Conservation (phyloP, 176 grass and related monocot species). For the Bothriochloa decipiens region DNA sequence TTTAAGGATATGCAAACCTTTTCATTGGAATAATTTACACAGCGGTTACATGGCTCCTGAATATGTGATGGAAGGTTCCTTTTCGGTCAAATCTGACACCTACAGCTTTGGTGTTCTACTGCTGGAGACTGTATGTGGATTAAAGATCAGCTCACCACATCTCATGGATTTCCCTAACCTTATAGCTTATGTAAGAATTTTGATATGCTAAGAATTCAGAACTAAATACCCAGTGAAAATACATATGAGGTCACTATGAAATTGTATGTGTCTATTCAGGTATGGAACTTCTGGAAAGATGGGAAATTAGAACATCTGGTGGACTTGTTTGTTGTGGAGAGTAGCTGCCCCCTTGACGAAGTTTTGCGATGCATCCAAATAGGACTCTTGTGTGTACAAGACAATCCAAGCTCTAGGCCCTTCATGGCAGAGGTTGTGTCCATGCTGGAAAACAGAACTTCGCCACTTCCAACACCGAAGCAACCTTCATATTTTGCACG, state of each 20-base stretch:
- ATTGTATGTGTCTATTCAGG: not conserved
- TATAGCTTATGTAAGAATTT: not conserved
- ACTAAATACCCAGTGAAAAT: not conserved
- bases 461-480: not conserved
- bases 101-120: not conserved
- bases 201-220: not conserved
- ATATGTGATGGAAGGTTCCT: not conserved
- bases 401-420: not conserved
- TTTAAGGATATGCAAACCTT: not conserved
- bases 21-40: not conserved
- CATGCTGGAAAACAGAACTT: not conserved
- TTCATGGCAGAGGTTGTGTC: not conserved
- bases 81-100: not conserved
- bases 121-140: not conserved
- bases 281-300: not conserved
- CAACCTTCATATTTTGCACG: not conserved
- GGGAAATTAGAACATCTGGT: not conserved
- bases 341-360: not conserved
- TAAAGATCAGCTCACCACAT: not conserved
- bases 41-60: not conserved
- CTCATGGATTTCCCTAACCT: not conserved
- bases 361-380: not conserved
- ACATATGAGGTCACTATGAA: not conserved
- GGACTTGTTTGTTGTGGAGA: not conserved
- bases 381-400: not conserved